Evolutionary conservation across 441 rosid genomes (phyloP).

Genomic region (Theobroma grandiflorum): DNA sequence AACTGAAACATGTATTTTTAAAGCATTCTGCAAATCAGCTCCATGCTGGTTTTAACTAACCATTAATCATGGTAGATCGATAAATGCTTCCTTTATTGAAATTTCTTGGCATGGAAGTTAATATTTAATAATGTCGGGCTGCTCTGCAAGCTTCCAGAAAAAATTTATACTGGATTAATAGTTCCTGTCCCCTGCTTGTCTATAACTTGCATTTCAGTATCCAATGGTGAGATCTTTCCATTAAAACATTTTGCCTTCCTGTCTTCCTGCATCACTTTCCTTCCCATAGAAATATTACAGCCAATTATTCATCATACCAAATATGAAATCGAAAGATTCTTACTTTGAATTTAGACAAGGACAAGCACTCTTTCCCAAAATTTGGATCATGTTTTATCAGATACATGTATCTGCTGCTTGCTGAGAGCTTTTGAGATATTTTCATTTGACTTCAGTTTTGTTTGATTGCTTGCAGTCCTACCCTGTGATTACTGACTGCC

Average conservation of each 20-base stretch:
- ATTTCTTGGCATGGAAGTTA: neutral
- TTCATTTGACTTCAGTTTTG: constrained; percentile 17
- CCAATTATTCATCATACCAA: neutral
- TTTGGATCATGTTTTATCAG: neutral
- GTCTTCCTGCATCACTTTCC: neutral
- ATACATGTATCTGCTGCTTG: neutral
- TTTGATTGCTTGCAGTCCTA: constrained; percentile 67
- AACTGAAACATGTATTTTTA: too few species aligned
- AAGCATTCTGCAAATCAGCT: neutral
- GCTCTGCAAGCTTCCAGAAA: neutral
- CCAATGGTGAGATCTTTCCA: neutral
- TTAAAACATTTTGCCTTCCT: neutral
- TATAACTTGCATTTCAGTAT: neutral
- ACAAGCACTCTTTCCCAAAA: too few species aligned
- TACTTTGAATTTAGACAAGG: neutral
- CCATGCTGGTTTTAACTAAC: neutral
- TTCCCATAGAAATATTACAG: neutral
- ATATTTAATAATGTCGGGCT: neutral
- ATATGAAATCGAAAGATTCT: neutral
- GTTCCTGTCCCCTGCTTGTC: neutral
- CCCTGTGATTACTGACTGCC: constrained; percentile 80
- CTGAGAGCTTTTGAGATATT: neutral
- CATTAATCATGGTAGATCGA: neutral
- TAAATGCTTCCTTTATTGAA: neutral
- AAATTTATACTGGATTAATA: neutral